Conservation (phyloP, 306 rosid species). For the Quercus aquifolioides region DNA sequence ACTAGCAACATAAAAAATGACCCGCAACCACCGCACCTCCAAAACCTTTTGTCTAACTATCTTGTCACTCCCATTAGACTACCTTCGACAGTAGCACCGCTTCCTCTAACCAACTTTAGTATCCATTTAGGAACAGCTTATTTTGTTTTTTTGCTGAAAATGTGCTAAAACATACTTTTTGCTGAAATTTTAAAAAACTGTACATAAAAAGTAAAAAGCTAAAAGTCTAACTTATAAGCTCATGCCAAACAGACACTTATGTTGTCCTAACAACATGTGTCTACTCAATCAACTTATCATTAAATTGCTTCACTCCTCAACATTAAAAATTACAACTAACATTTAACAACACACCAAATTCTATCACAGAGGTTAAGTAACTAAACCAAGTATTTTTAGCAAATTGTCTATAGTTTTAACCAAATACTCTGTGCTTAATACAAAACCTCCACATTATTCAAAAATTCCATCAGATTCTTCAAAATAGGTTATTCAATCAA, state of each 20-base stretch:
- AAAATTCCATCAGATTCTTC: too few relatives aligned
- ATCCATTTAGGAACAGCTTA: background rate
- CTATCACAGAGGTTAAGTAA: background rate
- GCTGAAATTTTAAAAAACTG: too few relatives aligned
- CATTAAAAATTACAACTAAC: background rate
- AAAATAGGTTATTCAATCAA: too few relatives aligned
- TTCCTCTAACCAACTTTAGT: background rate
- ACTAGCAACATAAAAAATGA: background rate
- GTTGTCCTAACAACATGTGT: background rate
- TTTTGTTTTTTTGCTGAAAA: too few relatives aligned
- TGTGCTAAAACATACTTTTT: too few relatives aligned
- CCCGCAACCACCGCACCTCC: background rate
- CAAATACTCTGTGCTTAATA: too few relatives aligned
- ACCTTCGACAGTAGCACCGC: background rate
- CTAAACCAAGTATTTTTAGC: too few relatives aligned
- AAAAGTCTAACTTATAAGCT: too few relatives aligned
- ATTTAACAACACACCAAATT: background rate
- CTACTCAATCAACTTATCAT: background rate
- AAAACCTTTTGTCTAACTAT: background rate
- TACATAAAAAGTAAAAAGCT: too few relatives aligned
- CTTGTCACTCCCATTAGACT: background rate
- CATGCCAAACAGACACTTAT: background rate
- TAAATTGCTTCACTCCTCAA: background rate
- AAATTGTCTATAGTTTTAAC: too few relatives aligned
- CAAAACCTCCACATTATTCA: too few relatives aligned